phyloP scores from a whole-genome alignment of 768 basidiomycete species.

The Russula olivacea region DNA sequence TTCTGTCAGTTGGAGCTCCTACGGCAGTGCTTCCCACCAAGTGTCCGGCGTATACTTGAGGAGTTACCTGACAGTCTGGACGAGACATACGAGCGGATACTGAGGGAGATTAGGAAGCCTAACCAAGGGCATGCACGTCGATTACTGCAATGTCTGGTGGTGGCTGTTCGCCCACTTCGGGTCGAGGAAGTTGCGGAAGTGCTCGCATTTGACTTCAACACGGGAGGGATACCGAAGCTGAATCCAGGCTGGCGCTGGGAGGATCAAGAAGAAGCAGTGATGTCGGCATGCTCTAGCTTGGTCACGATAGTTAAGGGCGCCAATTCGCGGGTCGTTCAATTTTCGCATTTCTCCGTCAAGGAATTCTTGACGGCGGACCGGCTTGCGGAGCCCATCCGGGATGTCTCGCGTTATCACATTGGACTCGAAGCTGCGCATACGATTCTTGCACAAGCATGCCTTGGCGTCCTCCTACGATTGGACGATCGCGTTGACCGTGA shows the following conservation, averaged over 20 bases:
- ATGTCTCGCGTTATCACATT: not conserved
- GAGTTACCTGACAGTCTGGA: not conserved
- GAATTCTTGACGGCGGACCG: not conserved
- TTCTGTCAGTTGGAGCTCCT: not conserved
- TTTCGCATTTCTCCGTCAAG: slow-evolving; percentile 2
- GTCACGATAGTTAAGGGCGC: not conserved
- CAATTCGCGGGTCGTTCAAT: not conserved
- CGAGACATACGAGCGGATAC: not conserved
- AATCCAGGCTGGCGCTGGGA: not conserved
- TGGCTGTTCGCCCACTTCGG: not conserved
- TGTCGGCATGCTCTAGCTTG: not conserved
- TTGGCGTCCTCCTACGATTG: not conserved
- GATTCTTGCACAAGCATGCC: not conserved
- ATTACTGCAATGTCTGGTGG: not conserved
- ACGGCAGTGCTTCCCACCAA: not conserved
- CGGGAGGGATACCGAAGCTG: not conserved
- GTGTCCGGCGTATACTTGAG: not conserved
- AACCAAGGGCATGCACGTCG: not conserved
- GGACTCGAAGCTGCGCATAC: not conserved
- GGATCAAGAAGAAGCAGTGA: not conserved
- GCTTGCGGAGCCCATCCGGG: not conserved
- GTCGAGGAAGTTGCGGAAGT: not conserved
- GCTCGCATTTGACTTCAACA: not conserved
- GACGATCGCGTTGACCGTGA: not conserved
- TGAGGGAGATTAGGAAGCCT: not conserved